phyloP scores from a whole-genome alignment of 1,139 yeast genomes.

The Kodamaea derodonti region DNA sequence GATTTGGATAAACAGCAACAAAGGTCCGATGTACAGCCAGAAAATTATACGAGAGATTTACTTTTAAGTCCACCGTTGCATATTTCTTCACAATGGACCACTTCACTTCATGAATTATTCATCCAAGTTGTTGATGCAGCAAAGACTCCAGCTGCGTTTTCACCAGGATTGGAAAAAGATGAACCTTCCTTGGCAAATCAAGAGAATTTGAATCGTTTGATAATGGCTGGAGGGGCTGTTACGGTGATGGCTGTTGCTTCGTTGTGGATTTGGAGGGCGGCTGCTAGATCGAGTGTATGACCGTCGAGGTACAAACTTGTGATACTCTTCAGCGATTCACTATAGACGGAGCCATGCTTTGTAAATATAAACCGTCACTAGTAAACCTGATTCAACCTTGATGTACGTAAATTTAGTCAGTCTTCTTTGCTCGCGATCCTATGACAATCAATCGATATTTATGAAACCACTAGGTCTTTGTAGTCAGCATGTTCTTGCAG shows the following conservation, averaged over 20 bases:
- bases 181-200: constrained; percentile 42
- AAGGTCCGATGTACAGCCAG: constrained; percentile 81
- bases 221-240: constrained; percentile 65
- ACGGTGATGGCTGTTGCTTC: constrained; percentile 59
- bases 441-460: too few species aligned
- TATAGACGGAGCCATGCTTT: too few species aligned
- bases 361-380: too few species aligned
- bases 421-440: too few species aligned
- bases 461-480: too few species aligned
- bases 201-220: constrained; percentile 33
- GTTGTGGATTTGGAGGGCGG: constrained; percentile 58
- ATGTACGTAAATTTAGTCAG: background rate
- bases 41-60: constrained; percentile 68
- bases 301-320: too few species aligned
- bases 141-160: constrained; percentile 67
- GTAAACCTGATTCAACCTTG: too few species aligned
- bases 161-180: constrained; percentile 78
- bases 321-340: too few species aligned
- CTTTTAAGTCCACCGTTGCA: constrained; percentile 70
- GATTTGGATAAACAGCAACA: constrained; percentile 95
- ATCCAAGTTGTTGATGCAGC: constrained; percentile 90
- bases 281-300: too few species aligned
- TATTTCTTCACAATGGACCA: constrained; percentile 84
- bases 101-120: constrained; percentile 80
- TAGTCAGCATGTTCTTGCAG: too few species aligned